These are phyloP conservation scores for Arthroderma sp. DNA, from an alignment of 2,329 filamentous ascomycete genomes.

Conservation along the genomic window DNA sequence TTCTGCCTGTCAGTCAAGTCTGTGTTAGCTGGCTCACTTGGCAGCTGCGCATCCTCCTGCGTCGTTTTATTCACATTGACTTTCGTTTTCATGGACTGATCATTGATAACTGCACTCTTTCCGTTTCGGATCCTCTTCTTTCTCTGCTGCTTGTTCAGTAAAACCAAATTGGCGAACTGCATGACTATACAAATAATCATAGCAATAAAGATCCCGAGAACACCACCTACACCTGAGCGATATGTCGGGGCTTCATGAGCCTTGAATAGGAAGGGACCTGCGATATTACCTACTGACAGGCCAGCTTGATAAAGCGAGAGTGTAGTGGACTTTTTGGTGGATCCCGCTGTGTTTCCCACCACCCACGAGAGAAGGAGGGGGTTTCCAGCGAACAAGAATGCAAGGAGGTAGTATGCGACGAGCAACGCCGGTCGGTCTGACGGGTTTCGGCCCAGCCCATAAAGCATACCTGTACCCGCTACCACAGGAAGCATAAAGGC, in stretches of 20 bases:
- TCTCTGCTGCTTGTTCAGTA: conserved; percentile 43
- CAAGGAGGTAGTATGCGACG: conserved; percentile 51
- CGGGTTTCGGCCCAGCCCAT: conserved; percentile 8
- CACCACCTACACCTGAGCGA: conserved; percentile 42
- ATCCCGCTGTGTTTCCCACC: conserved; percentile 54
- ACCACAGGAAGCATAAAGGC: conserved; percentile 47
- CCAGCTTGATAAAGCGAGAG: conserved; percentile 54
- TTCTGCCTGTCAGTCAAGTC: conserved; percentile 55
- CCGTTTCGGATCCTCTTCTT: conserved; percentile 44
- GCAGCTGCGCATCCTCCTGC: conserved; percentile 4
- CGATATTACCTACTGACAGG: conserved; percentile 50
- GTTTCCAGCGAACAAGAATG: conserved; percentile 53
- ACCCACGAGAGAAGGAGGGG: conserved; percentile 57
- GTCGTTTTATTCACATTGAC: conserved; percentile 5
- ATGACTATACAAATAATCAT: conserved; percentile 41
- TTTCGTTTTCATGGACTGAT: conserved; percentile 44
- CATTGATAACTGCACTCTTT: conserved; percentile 46
- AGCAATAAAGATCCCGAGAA: conserved; percentile 33
- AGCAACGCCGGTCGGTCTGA: conserved; percentile 38
- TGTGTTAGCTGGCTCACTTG: conserved; percentile 35
- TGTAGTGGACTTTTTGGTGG: conserved; percentile 52
- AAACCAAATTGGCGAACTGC: conserved; percentile 42
- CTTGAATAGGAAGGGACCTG: conserved; percentile 52
- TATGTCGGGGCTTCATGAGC: conserved; percentile 46
- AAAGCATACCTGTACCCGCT: conserved; percentile 37